Conservation (phyloP, 2,329 filamentous ascomycete genomes). For the Mycosphaerella sp. region DNA sequence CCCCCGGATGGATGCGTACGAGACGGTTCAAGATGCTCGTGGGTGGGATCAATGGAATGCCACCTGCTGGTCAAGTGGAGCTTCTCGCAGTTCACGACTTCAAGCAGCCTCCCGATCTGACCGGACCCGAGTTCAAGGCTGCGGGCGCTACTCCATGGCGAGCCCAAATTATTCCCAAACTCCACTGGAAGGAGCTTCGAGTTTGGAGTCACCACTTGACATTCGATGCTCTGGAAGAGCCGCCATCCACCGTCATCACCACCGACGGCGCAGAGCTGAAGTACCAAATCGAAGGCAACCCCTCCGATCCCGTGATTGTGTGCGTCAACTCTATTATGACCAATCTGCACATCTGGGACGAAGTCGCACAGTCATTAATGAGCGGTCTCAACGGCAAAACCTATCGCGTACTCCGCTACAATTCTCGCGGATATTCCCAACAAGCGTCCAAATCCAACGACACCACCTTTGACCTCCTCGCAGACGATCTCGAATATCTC, state of each 20-base stretch:
- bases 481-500: conserved; percentile 59
- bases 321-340: conserved; percentile 77
- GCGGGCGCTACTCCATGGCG: conserved; percentile 58
- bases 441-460: conserved; percentile 37
- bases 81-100: conserved; percentile 69
- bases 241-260: conserved; percentile 63
- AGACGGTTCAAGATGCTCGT: conserved; percentile 62
- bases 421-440: conserved; percentile 61
- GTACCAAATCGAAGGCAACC: conserved; percentile 69
- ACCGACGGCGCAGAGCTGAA: conserved; percentile 61
- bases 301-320: conserved; percentile 63
- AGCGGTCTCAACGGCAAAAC: conserved; percentile 48
- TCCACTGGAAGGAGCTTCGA: conserved; percentile 52
- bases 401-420: conserved; percentile 70
- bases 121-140: conserved; percentile 57
- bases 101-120: conserved; percentile 58
- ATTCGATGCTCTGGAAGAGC: conserved; percentile 58
- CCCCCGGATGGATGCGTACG: conserved; percentile 73
- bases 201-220: conserved; percentile 70
- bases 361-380: conserved; percentile 57
- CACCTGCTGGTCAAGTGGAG: conserved; percentile 46
- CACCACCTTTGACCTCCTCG: conserved; percentile 56
- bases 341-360: conserved; percentile 73
- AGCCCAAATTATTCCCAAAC: conserved; percentile 52
- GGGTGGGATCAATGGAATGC: conserved; percentile 46